Conservation (phyloP, 306 rosid species). For the Vigna reflexopilosa region DNA sequence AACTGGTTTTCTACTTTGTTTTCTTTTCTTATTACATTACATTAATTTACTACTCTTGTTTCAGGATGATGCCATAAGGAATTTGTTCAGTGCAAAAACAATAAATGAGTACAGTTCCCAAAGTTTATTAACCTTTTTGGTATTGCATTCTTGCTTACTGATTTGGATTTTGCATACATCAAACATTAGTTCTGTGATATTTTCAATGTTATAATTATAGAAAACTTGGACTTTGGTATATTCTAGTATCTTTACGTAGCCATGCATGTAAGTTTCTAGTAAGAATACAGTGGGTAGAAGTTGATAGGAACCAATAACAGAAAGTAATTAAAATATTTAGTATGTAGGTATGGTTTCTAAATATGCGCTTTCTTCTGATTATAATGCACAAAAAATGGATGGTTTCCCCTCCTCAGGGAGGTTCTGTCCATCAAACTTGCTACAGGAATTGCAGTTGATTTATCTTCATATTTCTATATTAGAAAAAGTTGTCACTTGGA, state of each 20-base stretch:
- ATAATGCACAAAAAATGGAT: constrained; percentile 20
- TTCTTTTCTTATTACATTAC: constrained; percentile 30
- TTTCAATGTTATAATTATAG: constrained; percentile 31
- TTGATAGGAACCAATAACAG: constrained; percentile 8
- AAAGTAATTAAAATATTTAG: constrained; percentile 28
- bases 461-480: constrained; percentile 36
- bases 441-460: constrained; percentile 28
- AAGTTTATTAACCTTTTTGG: constrained; percentile 95
- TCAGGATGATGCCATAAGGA: constrained; percentile 99
- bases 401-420: neutral
- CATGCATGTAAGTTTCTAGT: constrained; percentile 30
- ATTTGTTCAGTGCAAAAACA: constrained; percentile 98
- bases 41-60: constrained; percentile 42
- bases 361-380: constrained; percentile 10
- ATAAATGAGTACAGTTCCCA: constrained; percentile 92
- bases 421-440: neutral
- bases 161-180: constrained; percentile 18
- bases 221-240: constrained; percentile 1
- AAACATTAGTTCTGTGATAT: constrained; percentile 3
- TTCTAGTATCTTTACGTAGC: constrained; percentile 32
- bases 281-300: constrained; percentile 12
- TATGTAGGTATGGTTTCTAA: constrained; percentile 7
- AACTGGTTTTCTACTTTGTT: constrained; percentile 35
- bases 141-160: constrained; percentile 53
- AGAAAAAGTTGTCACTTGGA: constrained; percentile 19